A percentile compares a stretch with the other conserved stretches of the same genome.
Conservation (phyloP, 352 stramenopile species). For the Globisporangium heterothallicum region DNA sequence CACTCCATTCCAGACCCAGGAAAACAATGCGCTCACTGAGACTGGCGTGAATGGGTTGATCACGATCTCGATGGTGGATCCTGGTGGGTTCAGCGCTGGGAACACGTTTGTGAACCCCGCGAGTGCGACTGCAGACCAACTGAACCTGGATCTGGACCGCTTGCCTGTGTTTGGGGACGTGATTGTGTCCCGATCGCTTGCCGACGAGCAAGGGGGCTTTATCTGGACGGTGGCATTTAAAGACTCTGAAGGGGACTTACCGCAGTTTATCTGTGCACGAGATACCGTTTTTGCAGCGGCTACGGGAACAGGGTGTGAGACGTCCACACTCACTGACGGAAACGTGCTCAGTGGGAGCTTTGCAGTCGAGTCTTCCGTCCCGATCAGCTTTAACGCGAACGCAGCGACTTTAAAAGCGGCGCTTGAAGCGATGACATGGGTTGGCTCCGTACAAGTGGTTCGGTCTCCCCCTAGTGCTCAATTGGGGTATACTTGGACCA, state of each 20-base stretch:
- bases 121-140: slow-evolving; percentile 30
- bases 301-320: slow-evolving; percentile 33
- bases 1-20: slow-evolving; percentile 50
- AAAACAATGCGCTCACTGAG: slow-evolving; percentile 53
- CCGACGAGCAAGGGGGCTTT: slow-evolving; percentile 59
- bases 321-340: slow-evolving; percentile 61
- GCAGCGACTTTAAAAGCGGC: slow-evolving; percentile 34
- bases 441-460: slow-evolving; percentile 54
- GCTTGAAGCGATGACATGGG: slow-evolving; percentile 57
- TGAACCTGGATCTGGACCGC: slow-evolving; percentile 39
- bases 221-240: slow-evolving; percentile 76
- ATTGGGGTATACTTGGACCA: slow-evolving; percentile 64
- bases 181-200: slow-evolving; percentile 54
- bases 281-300: slow-evolving; percentile 32
- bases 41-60: slow-evolving; percentile 28
- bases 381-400: slow-evolving; percentile 54
- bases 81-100: slow-evolving; percentile 34
- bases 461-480: slow-evolving; percentile 43
- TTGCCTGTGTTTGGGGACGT: slow-evolving; percentile 62
- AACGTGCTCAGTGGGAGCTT: slow-evolving; percentile 75
- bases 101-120: slow-evolving; percentile 54
- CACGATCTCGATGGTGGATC: slow-evolving; percentile 33
- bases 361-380: slow-evolving; percentile 49
- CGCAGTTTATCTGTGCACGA: slow-evolving; percentile 65
- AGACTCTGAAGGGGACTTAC: slow-evolving; percentile 55